A percentile compares a stretch with the other conserved stretches of the same genome.
Evolutionary conservation across 306 rosid genomes (phyloP).

Genomic region (Malus sylvestris): DNA sequence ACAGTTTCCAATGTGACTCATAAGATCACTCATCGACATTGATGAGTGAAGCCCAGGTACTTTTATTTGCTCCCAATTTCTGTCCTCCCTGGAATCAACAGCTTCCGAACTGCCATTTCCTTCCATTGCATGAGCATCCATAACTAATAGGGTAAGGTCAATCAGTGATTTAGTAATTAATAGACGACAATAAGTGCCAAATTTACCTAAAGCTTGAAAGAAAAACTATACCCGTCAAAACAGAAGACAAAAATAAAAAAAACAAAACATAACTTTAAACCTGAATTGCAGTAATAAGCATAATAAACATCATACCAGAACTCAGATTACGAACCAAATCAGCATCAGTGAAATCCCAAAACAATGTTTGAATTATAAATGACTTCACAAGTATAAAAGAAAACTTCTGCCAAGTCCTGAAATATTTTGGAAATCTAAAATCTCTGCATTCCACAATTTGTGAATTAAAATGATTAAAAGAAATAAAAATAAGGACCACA

Average conservation of each 20-base stretch:
- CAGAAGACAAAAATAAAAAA: background rate
- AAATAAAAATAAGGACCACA: background rate
- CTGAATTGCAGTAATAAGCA: background rate
- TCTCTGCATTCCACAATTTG: background rate
- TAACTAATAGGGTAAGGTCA: constrained; percentile 23
- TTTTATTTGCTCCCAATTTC: constrained; percentile 57
- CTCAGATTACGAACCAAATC: background rate
- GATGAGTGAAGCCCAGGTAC: constrained; percentile 65
- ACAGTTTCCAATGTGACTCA: constrained; percentile 64
- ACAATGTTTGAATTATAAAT: background rate
- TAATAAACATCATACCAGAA: background rate
- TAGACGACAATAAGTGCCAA: background rate
- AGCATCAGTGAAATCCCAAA: background rate
- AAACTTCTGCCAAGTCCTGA: background rate
- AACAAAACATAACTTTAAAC: background rate
- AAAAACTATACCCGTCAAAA: background rate
- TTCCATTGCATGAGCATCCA: constrained; percentile 46
- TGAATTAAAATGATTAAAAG: background rate
- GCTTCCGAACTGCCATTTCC: constrained; percentile 56
- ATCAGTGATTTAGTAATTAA: background rate
- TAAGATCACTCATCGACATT: constrained; percentile 67
- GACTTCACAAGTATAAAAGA: background rate
- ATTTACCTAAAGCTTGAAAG: background rate
- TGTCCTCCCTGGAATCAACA: constrained; percentile 35
- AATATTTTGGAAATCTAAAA: background rate